Percentiles rank a stretch among this genome's conserved stretches.
Evolutionary conservation across 2,329 filamentous ascomycete genomes (phyloP).

Genomic region (Pseudogymnoascus sp.): DNA sequence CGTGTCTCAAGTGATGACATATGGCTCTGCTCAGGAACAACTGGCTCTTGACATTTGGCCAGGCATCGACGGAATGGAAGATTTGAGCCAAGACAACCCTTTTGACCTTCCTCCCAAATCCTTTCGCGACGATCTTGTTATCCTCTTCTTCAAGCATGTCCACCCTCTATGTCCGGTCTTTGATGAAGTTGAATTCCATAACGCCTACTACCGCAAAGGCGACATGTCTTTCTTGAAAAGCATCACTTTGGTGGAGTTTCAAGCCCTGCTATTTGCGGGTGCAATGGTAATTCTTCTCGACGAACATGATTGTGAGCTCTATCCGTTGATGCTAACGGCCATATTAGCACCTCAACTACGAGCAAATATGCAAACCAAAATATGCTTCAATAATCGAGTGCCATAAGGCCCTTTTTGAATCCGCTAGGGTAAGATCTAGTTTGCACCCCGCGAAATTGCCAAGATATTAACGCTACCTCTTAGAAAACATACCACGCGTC

Average conservation of each 20-base stretch:
- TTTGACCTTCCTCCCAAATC: neutral
- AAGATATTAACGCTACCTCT: neutral
- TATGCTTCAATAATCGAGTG: slow-evolving; percentile 9
- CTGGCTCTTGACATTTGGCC: neutral
- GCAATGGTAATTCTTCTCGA: neutral
- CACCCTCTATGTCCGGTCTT: slow-evolving; percentile 10
- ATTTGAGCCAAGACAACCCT: neutral
- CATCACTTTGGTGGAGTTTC: slow-evolving; percentile 8
- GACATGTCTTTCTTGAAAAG: slow-evolving; percentile 8
- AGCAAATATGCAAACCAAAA: slow-evolving; percentile 10
- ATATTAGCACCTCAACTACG: slow-evolving; percentile 7
- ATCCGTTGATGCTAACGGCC: neutral
- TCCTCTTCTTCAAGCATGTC: slow-evolving; percentile 10
- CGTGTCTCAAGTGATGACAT: neutral
- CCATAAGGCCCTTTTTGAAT: slow-evolving; percentile 7
- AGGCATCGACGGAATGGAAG: neutral
- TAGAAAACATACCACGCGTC: slow-evolving; percentile 11
- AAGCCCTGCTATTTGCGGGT: slow-evolving; percentile 8
- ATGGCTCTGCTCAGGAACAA: neutral
- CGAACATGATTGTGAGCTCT: neutral
- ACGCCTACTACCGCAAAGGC: neutral
- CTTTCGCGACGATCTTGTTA: slow-evolving; percentile 9
- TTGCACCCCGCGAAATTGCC: neutral
- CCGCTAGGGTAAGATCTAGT: slow-evolving; percentile 4
- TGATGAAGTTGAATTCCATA: slow-evolving; percentile 10